These are phyloP conservation scores for Jamesozyma hellenica DNA, from an alignment of 805 yeast species.

Conservation along the genomic window DNA sequence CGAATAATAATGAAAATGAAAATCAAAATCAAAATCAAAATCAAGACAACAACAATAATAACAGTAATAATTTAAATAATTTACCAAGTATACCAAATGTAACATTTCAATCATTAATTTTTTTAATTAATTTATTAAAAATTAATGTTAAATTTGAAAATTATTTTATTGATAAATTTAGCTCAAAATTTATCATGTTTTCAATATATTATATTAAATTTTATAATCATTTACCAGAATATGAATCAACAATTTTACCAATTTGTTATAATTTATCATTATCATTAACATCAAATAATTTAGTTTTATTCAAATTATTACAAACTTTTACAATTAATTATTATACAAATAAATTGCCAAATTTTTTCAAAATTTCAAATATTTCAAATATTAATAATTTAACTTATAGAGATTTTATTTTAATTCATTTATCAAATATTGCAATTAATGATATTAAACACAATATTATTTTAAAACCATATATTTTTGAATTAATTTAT, in stretches of 20 bases:
- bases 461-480: constrained; percentile 30
- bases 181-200: constrained; percentile 44
- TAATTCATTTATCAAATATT: constrained; percentile 42
- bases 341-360: constrained; percentile 44
- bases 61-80: constrained; percentile 8
- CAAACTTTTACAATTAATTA: constrained; percentile 35
- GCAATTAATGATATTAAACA: constrained; percentile 32
- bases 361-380: constrained; percentile 35
- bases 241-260: constrained; percentile 33
- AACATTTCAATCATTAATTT: constrained; percentile 48
- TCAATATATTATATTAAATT: constrained; percentile 49
- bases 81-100: constrained; percentile 36
- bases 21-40: background rate
- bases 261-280: constrained; percentile 43
- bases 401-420: constrained; percentile 55
- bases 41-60: constrained; percentile 5
- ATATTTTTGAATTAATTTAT: constrained; percentile 49
- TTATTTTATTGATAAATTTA: constrained; percentile 36
- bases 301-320: constrained; percentile 33
- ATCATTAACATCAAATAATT: constrained; percentile 36
- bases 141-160: constrained; percentile 51
- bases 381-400: constrained; percentile 29
- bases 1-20: constrained; percentile 1
- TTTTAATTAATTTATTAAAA: constrained; percentile 70
- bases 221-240: constrained; percentile 22